Evolutionary conservation across 441 rosid genomes (phyloP).

Genomic region (Rhodomyrtus psidioides): DNA sequence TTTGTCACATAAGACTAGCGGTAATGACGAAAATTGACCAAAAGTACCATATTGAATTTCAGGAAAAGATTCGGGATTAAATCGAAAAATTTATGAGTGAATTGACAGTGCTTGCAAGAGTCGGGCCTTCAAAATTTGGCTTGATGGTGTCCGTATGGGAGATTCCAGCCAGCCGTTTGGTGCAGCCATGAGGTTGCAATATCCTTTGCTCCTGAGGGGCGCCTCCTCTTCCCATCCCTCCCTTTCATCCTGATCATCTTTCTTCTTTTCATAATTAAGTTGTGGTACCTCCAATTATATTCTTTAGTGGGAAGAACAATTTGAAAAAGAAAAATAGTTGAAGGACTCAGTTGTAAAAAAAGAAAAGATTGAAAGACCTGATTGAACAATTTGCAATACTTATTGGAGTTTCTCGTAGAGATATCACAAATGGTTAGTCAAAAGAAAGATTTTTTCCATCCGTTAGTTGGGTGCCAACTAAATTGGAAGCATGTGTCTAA

Average conservation of each 20-base stretch:
- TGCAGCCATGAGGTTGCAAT: too few relatives aligned
- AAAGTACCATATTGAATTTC: not conserved
- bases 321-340: not conserved
- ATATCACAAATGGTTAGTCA: too few relatives aligned
- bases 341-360: not conserved
- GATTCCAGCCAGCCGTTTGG: not conserved
- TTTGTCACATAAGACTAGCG: accelerated
- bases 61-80: accelerated
- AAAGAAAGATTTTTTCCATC: too few relatives aligned
- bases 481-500: not conserved
- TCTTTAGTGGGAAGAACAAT: not conserved
- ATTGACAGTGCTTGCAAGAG: not conserved
- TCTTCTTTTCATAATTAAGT: not conserved
- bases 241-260: not conserved
- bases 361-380: not conserved
- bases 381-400: not conserved
- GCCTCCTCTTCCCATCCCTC: not conserved
- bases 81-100: accelerated
- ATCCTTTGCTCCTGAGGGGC: too few relatives aligned
- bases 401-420: not conserved
- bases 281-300: not conserved
- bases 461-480: not conserved
- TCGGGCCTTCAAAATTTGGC: not conserved
- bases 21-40: not conserved
- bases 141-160: not conserved